phyloP scores from a whole-genome alignment of 2,329 filamentous ascomycete genomes.

The Fusarium pseudonygamai region DNA sequence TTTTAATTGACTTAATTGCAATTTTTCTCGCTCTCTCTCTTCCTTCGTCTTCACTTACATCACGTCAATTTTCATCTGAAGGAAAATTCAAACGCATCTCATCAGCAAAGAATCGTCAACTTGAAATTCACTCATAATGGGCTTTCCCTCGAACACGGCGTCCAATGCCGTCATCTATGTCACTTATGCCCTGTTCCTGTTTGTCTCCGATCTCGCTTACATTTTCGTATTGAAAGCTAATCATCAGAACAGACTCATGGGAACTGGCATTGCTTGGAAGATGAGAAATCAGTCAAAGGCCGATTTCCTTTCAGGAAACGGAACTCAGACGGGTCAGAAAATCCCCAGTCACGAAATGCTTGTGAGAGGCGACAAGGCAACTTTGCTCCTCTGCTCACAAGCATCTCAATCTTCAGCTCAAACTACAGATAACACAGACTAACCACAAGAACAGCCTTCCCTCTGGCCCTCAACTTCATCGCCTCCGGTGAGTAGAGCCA shows the following conservation, averaged over 20 bases:
- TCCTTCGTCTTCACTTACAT: background rate
- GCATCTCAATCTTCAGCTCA: background rate
- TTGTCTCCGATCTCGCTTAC: constrained; percentile 43
- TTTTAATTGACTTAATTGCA: constrained; percentile 11
- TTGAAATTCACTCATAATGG: constrained; percentile 61
- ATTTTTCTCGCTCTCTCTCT: constrained; percentile 1
- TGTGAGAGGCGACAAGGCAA: background rate
- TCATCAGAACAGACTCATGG: constrained; percentile 63
- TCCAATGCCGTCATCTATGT: constrained; percentile 87
- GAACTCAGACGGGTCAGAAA: constrained; percentile 82
- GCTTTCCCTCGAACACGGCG: constrained; percentile 76
- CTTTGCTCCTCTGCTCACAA: background rate
- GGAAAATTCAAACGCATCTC: background rate
- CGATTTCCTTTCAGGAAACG: constrained; percentile 78
- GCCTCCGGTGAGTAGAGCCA: constrained; percentile 83
- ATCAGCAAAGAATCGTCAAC: background rate
- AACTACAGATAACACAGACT: constrained; percentile 31
- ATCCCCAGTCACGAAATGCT: constrained; percentile 1
- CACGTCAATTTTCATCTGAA: background rate
- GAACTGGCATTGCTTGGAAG: constrained; percentile 66
- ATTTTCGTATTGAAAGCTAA: constrained; percentile 26
- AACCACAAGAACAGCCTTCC: constrained; percentile 67
- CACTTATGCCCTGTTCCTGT: constrained; percentile 83
- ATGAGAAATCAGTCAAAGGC: constrained; percentile 72
- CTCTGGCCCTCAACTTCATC: constrained; percentile 88